phyloP scores from a whole-genome alignment of 164 flowering plant species.

The Annona cherimola region DNA sequence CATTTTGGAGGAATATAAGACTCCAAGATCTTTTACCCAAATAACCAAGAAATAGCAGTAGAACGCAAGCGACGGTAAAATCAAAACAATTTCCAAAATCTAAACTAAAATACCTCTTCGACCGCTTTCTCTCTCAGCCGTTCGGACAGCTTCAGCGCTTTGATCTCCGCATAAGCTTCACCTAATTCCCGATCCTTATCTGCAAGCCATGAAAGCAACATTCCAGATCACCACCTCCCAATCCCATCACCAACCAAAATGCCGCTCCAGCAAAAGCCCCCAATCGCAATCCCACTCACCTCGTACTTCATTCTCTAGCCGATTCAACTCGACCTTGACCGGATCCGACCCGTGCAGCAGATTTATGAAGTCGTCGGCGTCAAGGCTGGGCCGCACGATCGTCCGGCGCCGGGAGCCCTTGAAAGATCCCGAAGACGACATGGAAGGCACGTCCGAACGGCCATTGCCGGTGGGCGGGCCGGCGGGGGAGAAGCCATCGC shows the following conservation, averaged over 20 bases:
- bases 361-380: conserved; percentile 44
- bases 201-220: conserved; percentile 20
- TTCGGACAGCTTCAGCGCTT: conserved; percentile 49
- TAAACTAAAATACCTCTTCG: conserved; percentile 44
- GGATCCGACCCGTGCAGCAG: conserved; percentile 70
- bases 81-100: neutral
- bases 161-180: conserved; percentile 59
- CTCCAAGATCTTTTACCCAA: neutral
- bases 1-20: no score
- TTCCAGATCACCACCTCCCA: neutral
- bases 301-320: conserved; percentile 59
- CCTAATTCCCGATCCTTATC: conserved; percentile 69
- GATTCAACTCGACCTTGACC: conserved; percentile 58
- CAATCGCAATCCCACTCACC: conserved; percentile 23
- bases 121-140: conserved; percentile 64
- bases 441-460: conserved; percentile 4
- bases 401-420: conserved; percentile 38
- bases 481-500: neutral
- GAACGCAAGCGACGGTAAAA: neutral
- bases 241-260: neutral
- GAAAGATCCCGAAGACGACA: conserved; percentile 39
- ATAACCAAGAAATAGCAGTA: neutral
- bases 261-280: no score
- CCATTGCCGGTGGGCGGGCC: conserved; percentile 4
- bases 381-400: conserved; percentile 40